Base-by-base conservation (phyloP, 495 filamentous ascomycete species). In the Tuber melanosporum region DNA sequence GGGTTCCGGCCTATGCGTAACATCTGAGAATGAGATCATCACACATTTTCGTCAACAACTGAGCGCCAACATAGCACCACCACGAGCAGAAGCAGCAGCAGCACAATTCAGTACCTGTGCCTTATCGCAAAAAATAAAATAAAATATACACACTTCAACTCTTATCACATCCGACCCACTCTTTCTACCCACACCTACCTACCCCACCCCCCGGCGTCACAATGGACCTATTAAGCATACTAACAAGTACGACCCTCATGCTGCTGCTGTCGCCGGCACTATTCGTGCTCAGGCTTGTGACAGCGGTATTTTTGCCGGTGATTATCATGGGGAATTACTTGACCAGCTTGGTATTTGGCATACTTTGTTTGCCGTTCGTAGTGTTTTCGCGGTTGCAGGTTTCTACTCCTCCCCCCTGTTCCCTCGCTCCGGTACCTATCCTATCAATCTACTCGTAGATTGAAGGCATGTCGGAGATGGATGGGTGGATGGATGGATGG, bases 341-440 rank as follows among this genome's bases (percentile, higher is more conserved):
- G 22, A 73, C 66, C 7, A 45, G 45, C 41, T 14, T 80, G 8
- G 7, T 76, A 19, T 44, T 72, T 2, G 41, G 73, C 44, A 73
- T 71, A 26, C 8, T 80, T 22, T 44, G 42, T 43, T 52, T 80
- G 19, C 78, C 77, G 0, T 80, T 70, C 42, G 49, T 41, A 3
- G 62, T 80, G 22, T 72, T 80, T 22, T 79, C 71, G 20, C 73
- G 77, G 47, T 41, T 80, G 14, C 73, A 80, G 77, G 78, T 80
- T 17, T 75, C 32, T 72, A 44, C 46, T 42, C 36, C 66, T 57
- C 17, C 17, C 0, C 36, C 36, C n/a, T 17, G 17, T 20, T 43
- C 15, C 14, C 36, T 3, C 15, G 36, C 3, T n/a, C 49, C n/a
- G n/a, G 1, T 36, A 36, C 15, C 57, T 15, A 8, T 62, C 52